These are phyloP conservation scores for Escallonia rubra DNA, from an alignment of 129 eudicot species.

Conservation along the genomic window DNA sequence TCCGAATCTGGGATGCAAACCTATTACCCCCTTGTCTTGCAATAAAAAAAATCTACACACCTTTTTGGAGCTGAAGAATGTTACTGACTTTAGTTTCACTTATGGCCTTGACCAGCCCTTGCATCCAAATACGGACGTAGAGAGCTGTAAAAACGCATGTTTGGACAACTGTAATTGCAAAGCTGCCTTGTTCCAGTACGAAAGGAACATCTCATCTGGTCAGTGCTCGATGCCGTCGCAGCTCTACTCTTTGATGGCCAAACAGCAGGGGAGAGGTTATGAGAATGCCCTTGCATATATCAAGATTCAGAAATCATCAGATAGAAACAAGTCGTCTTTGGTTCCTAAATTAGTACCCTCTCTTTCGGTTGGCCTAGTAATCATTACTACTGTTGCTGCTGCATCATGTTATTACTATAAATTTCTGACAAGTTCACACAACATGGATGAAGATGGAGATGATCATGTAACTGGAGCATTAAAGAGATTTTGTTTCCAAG, in stretches of 20 bases:
- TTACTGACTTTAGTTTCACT: too few relatives aligned
- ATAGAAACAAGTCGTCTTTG: not conserved
- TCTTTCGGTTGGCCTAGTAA: constrained; percentile 1
- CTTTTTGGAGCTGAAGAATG: constrained; percentile 13
- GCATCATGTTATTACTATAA: not conserved
- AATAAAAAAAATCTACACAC: constrained; percentile 11
- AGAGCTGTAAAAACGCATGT: constrained; percentile 27
- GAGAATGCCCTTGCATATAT: constrained; percentile 13
- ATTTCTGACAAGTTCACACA: not conserved
- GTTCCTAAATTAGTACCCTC: constrained; percentile 1
- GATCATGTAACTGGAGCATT: constrained; percentile 1
- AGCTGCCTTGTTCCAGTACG: too few relatives aligned
- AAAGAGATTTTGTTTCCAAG: constrained; percentile 3
- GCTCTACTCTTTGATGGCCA: constrained; percentile 1
- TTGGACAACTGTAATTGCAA: too few relatives aligned
- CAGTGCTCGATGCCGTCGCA: too few relatives aligned
- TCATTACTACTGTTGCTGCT: not conserved
- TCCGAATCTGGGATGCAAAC: constrained; percentile 25
- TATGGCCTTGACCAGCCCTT: not conserved
- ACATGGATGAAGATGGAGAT: not conserved
- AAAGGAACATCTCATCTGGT: too few relatives aligned
- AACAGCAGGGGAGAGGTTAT: not conserved
- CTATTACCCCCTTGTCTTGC: constrained; percentile 19
- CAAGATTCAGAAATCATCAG: constrained; percentile 17
- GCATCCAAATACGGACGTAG: not conserved